A percentile compares a stretch with the other conserved stretches of the same genome.
Evolutionary conservation across 352 stramenopile genomes (phyloP).

Genomic region (Stephanocyclus meneghinianus): DNA sequence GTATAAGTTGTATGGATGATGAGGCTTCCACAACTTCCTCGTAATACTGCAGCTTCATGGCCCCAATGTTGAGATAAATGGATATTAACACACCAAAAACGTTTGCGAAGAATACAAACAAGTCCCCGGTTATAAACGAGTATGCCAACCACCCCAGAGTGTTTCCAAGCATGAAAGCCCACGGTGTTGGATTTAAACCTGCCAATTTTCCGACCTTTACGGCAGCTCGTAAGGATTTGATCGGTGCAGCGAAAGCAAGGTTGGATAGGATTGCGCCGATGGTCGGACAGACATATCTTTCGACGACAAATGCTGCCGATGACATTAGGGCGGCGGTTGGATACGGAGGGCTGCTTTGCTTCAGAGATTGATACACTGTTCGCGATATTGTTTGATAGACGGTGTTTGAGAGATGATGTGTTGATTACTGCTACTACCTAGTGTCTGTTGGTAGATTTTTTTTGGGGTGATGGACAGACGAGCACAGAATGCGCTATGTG

Average conservation of each 20-base stretch:
- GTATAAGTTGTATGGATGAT: constrained; percentile 11
- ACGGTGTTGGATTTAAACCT: constrained; percentile 39
- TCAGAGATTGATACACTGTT: not conserved
- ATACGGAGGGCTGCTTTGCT: not conserved
- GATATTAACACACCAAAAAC: constrained; percentile 43
- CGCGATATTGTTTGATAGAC: too few species aligned
- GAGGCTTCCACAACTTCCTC: constrained; percentile 34
- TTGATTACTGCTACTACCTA: too few species aligned
- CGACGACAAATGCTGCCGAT: constrained; percentile 17
- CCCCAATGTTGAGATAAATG: constrained; percentile 51
- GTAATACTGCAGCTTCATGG: constrained; percentile 57
- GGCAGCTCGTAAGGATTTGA: constrained; percentile 41
- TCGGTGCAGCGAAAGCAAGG: constrained; percentile 67
- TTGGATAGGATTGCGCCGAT: constrained; percentile 60
- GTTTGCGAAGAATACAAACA: constrained; percentile 54
- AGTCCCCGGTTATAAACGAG: constrained; percentile 50
- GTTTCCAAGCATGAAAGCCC: constrained; percentile 45
- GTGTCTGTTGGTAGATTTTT: too few species aligned
- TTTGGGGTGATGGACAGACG: too few species aligned
- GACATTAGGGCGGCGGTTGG: not conserved
- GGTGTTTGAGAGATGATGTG: too few species aligned
- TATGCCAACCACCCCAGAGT: constrained; percentile 50
- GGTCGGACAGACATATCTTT: constrained; percentile 62
- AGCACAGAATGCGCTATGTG: too few species aligned
- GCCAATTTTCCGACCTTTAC: constrained; percentile 37